Conservation (phyloP, 2,329 filamentous ascomycete genomes). For the Penicillium glabrum region DNA sequence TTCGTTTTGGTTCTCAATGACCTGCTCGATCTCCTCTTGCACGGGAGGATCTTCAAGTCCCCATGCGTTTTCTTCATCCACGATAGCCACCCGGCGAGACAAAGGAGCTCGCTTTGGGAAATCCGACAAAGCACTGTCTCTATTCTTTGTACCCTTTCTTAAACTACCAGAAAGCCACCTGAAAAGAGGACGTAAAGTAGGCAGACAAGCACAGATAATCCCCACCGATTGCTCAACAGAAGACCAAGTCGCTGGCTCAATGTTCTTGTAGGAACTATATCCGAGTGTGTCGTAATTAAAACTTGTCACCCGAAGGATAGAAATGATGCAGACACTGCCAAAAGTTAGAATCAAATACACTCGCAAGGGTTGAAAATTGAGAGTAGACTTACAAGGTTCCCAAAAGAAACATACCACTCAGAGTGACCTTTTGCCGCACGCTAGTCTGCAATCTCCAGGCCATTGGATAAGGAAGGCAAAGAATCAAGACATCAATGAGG, state of each 20-base stretch:
- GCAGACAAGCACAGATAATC: conserved; percentile 29
- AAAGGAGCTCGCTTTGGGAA: background rate
- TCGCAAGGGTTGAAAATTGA: background rate
- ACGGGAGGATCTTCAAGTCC: background rate
- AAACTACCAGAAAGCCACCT: conserved; percentile 12
- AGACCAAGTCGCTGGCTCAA: conserved; percentile 26
- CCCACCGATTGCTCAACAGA: conserved; percentile 30
- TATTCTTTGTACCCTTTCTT: background rate
- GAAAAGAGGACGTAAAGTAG: conserved; percentile 26
- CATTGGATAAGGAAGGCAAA: conserved; percentile 30
- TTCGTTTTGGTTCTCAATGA: background rate
- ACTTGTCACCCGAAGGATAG: conserved; percentile 24
- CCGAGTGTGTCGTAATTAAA: conserved; percentile 12
- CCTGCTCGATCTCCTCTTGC: background rate
- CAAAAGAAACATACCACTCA: conserved; percentile 24
- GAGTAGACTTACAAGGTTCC: conserved; percentile 25
- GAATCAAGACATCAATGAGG: conserved; percentile 25
- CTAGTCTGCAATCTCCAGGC: conserved; percentile 24
- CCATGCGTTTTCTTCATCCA: conserved; percentile 9
- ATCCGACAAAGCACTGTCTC: background rate
- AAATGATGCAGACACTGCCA: conserved; percentile 25
- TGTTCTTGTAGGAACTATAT: conserved; percentile 18
- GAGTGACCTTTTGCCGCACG: conserved; percentile 22
- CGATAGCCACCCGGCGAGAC: background rate
- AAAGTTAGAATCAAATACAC: background rate